Percentiles rank a stretch among this genome's conserved stretches.
Conservation (phyloP, 1,284 basidiomycete genomes). For the Blastosporella zonata region DNA sequence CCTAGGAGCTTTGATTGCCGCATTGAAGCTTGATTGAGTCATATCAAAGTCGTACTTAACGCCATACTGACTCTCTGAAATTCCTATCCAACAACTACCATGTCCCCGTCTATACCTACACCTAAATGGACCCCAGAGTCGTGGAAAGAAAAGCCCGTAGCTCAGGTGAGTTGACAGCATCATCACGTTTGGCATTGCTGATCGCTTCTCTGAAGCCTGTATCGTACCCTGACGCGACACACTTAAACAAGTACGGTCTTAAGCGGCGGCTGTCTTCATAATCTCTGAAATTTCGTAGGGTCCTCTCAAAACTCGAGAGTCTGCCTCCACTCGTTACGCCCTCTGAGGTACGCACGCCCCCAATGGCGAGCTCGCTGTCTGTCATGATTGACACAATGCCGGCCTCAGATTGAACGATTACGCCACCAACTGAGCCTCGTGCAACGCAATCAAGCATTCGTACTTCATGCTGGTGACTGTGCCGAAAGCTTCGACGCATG, state of each 20-base stretch:
- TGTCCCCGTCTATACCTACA: slow-evolving; percentile 1
- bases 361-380: neutral
- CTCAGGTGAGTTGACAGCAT: slow-evolving; percentile 45
- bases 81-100: neutral
- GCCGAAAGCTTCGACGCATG: slow-evolving; percentile 94
- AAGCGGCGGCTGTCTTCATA: too few relatives aligned
- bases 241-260: slow-evolving; percentile 41
- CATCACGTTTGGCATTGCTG: neutral
- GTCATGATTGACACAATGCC: slow-evolving; percentile 8
- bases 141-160: slow-evolving; percentile 65
- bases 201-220: slow-evolving; percentile 36
- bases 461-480: slow-evolving; percentile 96
- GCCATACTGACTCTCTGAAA: too few relatives aligned
- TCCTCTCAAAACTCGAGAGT: slow-evolving; percentile 70
- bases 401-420: slow-evolving; percentile 77
- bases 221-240: slow-evolving; percentile 47
- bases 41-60: too few relatives aligned
- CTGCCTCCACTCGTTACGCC: slow-evolving; percentile 89
- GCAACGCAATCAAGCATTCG: slow-evolving; percentile 86
- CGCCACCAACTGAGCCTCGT: slow-evolving; percentile 78
- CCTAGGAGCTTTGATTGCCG: too few relatives aligned
- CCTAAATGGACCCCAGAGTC: slow-evolving; percentile 46
- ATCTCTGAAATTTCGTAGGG: slow-evolving; percentile 39
- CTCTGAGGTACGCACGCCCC: slow-evolving; percentile 66
- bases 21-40: too few relatives aligned